Evolutionary conservation across 176 grass and related monocot species (phyloP).

Genomic region (Rhynchospora pubera): DNA sequence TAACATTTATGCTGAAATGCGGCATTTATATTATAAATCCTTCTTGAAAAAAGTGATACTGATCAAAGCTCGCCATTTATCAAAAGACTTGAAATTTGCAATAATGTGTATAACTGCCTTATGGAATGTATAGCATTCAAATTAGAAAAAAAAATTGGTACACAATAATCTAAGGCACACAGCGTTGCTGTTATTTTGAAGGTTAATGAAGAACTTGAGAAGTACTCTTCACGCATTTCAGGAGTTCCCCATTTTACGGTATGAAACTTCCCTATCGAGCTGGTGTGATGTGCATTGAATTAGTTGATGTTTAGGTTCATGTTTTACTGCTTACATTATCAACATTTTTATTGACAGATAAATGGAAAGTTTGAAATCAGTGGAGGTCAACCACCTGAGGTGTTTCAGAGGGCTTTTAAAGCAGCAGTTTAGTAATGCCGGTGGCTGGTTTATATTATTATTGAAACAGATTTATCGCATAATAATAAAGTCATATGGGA

Average conservation of each 20-base stretch:
- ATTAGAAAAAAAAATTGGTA: not conserved
- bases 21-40: not conserved
- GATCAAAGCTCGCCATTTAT: not conserved
- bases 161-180: not conserved
- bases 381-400: constrained; percentile 78
- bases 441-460: not conserved
- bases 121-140: not conserved
- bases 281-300: constrained; percentile 1
- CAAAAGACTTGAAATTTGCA: not conserved
- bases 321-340: not conserved
- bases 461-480: not conserved
- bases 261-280: constrained; percentile 10
- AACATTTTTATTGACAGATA: constrained; percentile 32
- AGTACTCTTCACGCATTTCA: constrained; percentile 74
- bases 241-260: constrained; percentile 88
- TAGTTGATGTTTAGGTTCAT: constrained; percentile 10
- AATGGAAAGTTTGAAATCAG: constrained; percentile 72
- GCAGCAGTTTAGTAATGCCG: constrained; percentile 27
- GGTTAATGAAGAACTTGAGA: constrained; percentile 78
- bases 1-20: not conserved
- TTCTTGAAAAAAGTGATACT: not conserved
- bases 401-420: constrained; percentile 57
- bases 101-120: not conserved
- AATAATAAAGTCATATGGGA: not conserved
- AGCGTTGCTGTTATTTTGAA: constrained; percentile 29